Base-by-base conservation (phyloP, 345 rosid species). In the Eucalyptus camaldulensis region DNA sequence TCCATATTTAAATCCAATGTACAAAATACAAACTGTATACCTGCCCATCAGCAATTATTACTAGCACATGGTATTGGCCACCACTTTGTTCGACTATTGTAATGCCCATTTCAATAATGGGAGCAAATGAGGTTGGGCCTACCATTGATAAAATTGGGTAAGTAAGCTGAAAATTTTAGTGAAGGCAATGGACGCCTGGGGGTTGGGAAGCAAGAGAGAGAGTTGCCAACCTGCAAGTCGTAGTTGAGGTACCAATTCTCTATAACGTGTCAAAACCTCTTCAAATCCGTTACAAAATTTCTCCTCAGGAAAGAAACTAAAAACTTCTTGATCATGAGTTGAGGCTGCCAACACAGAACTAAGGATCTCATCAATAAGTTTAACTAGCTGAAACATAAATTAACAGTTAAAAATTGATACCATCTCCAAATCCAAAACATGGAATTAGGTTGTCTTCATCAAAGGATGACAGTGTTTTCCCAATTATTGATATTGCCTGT, bases 81-180 rank as follows among this genome's bases (percentile, higher is more conserved):
- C 93, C 94, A 88, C 93, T 92, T 90, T 91, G 56, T 91, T 93
- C 95, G 54, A 93, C 94, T 45, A 92, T 93, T 6, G 94, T 91
- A 69, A 92, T 91, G 89, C 91, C 94, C 95, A 92, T 93, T 86
- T 93, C 95, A 72, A 93, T 88, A 60, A 90, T 88, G 49, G 93
- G 95, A 45, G 94, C 94, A 92, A 93, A 93, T 44, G 95, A 93
- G 44, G 94, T 93, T 25, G 95, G 95, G 33, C 95, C 95, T 93
- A 86, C 49, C 49, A 56, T 80, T 27, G 47, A 80, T 88, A 76
- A 60, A 62, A 44, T 31, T 51, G 65, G 56, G 50, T 87, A 45
- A 62, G 22, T 87, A 27, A 33, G 31, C 80, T 8, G 37, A 43
- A 40, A 37, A 49, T 54, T n/a, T 80, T 49, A 11, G 45, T 88